Evolutionary conservation across 257 asterid species (phyloP).

Genomic region (Ilex aquifolium): DNA sequence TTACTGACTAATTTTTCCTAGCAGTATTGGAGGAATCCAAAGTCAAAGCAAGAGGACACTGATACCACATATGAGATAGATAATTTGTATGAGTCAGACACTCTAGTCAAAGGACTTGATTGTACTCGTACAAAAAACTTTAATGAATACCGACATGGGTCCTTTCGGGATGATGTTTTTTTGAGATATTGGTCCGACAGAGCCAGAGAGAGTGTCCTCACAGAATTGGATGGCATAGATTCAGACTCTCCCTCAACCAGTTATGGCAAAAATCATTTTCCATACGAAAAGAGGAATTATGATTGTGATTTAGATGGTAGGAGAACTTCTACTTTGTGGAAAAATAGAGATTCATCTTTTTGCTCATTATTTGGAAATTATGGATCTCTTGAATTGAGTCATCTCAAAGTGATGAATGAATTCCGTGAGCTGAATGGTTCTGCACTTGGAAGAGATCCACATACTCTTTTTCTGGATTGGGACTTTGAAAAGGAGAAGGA

Average conservation of each 20-base stretch:
- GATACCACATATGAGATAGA: background rate
- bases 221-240: background rate
- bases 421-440: background rate
- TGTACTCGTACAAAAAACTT: background rate
- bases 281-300: background rate
- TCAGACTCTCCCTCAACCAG: background rate
- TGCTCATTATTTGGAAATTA: background rate
- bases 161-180: background rate
- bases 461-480: background rate
- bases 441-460: background rate
- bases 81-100: background rate
- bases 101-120: background rate
- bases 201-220: too few relatives aligned
- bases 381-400: background rate
- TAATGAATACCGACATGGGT: background rate
- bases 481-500: background rate
- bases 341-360: background rate
- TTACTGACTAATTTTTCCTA: background rate
- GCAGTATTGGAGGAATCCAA: background rate
- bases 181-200: background rate
- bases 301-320: background rate
- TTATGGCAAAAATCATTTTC: background rate
- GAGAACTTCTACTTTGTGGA: background rate
- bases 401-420: background rate
- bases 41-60: background rate